These are phyloP conservation scores for Helotiales sp. DNA, from an alignment of 2,329 filamentous ascomycete genomes.

Conservation along the genomic window DNA sequence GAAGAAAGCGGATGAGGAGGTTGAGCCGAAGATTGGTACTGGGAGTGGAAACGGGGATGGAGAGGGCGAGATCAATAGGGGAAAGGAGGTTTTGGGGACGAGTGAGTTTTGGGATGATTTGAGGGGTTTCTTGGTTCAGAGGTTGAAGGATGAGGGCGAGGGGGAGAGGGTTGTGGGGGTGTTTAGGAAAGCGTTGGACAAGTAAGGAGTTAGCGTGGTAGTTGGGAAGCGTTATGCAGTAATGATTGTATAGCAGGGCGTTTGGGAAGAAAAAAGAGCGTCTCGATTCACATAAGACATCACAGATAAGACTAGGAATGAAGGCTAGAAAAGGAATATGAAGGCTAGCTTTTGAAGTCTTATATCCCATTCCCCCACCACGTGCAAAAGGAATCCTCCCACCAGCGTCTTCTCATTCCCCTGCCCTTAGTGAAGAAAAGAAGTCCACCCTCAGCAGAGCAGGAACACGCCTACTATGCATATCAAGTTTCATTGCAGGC, in stretches of 20 bases:
- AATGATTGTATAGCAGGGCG: constrained; percentile 23
- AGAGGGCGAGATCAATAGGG: constrained; percentile 53
- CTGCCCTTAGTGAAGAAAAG: constrained; percentile 1
- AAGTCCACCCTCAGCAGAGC: constrained; percentile 6
- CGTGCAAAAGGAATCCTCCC: constrained; percentile 5
- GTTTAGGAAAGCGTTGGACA: constrained; percentile 62
- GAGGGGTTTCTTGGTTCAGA: constrained; percentile 75
- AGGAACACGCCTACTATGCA: constrained; percentile 23
- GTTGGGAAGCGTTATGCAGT: neutral
- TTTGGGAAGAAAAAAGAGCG: constrained; percentile 13
- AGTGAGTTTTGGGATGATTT: constrained; percentile 87
- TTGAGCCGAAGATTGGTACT: constrained; percentile 43
- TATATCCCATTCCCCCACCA: constrained; percentile 18
- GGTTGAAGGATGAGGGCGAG: constrained; percentile 68
- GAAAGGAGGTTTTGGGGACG: constrained; percentile 61
- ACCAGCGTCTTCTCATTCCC: constrained; percentile 1
- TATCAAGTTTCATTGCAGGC: constrained; percentile 24
- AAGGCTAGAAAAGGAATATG: constrained; percentile 5
- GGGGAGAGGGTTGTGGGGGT: constrained; percentile 64
- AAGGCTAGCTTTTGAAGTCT: constrained; percentile 28
- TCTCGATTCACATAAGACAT: neutral
- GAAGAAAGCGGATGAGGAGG: constrained; percentile 38
- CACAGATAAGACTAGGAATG: neutral
- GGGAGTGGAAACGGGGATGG: too few relatives aligned
- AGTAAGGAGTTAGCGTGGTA: neutral